These are phyloP conservation scores for Coffea eugenioides DNA, from an alignment of 257 asterid genomes.

Conservation along the genomic window DNA sequence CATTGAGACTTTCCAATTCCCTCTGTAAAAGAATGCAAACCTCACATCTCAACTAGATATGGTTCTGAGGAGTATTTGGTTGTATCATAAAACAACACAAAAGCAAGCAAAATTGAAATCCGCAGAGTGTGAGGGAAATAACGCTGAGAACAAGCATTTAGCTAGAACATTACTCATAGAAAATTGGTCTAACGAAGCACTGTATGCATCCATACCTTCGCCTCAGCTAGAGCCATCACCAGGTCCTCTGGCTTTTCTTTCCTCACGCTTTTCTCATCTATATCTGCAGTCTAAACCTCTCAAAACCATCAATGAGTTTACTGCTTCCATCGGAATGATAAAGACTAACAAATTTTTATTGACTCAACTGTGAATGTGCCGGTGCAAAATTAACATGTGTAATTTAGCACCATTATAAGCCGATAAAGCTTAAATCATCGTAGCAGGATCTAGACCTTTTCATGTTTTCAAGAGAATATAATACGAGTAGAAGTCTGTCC, in stretches of 20 bases:
- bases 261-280: conserved; percentile 79
- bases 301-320: conserved; percentile 5
- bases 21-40: not conserved
- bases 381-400: too few relatives aligned
- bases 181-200: not conserved
- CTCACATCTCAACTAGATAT: not conserved
- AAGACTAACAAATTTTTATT: not conserved
- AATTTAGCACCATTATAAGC: too few relatives aligned
- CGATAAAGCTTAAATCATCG: too few relatives aligned
- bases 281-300: conserved; percentile 64
- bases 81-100: not conserved
- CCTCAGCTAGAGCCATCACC: conserved; percentile 82
- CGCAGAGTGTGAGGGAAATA: not conserved
- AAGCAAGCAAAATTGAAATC: not conserved
- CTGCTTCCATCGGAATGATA: not conserved
- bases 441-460: not conserved
- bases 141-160: conserved; percentile 4
- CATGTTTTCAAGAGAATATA: not conserved
- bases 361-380: too few relatives aligned
- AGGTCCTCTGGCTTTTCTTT: conserved; percentile 75
- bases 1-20: not conserved
- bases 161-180: not conserved
- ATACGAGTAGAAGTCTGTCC: not conserved
- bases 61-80: not conserved
- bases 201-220: conserved; percentile 52